A percentile compares a stretch with the other conserved stretches of the same genome.
Conservation (phyloP, 129 eudicot genomes). For the Escallonia rubra region DNA sequence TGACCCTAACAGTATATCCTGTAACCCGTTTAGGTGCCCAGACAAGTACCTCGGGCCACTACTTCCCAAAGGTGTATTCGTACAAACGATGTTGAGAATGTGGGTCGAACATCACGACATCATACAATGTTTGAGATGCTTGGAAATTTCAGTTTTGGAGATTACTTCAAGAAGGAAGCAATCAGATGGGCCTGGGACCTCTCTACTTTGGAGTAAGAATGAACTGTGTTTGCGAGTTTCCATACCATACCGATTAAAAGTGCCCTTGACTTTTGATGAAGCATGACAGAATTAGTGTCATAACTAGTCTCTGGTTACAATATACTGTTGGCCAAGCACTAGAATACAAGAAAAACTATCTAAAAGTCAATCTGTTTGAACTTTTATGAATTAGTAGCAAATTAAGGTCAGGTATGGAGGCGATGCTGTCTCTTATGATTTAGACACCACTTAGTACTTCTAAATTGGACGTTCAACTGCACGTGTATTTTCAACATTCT, state of each 20-base stretch:
- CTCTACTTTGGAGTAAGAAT: slow-evolving; percentile 63
- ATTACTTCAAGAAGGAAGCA: slow-evolving; percentile 93
- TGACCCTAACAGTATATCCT: slow-evolving; percentile 1
- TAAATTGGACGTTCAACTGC: no score
- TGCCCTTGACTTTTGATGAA: background rate
- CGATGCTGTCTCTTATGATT: no score
- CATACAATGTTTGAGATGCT: slow-evolving; percentile 98
- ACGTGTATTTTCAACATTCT: no score
- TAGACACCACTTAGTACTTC: no score
- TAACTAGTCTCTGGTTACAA: no score
- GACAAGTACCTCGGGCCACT: slow-evolving; percentile 81
- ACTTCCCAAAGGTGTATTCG: slow-evolving; percentile 95
- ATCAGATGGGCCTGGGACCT: slow-evolving; percentile 99
- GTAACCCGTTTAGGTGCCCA: slow-evolving; percentile 49
- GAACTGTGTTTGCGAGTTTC: background rate
- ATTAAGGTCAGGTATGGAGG: no score
- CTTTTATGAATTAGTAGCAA: no score
- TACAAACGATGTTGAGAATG: slow-evolving; percentile 92
- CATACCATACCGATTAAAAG: background rate
- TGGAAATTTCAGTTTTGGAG: slow-evolving; percentile 97
- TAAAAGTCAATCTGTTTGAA: no score
- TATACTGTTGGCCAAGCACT: no score
- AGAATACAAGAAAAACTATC: no score
- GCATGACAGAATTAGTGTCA: no score
- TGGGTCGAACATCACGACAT: slow-evolving; percentile 87